Percentiles rank a stretch among this genome's conserved stretches.
These are phyloP conservation scores for Pseudonitzschia multiseries DNA, from an alignment of 108 stramenopile species.

Conservation along the genomic window DNA sequence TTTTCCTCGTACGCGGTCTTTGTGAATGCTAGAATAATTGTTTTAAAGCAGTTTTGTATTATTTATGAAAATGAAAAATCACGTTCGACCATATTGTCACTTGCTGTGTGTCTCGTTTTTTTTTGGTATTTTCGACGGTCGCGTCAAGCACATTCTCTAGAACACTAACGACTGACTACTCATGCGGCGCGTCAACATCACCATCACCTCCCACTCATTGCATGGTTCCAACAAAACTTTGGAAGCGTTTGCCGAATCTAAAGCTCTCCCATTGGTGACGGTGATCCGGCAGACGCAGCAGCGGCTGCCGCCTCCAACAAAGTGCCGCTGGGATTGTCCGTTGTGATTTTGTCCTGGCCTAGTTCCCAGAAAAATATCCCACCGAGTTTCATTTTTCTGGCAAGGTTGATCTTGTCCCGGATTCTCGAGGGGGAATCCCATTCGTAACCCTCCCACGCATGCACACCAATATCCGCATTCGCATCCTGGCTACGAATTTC, in stretches of 20 bases:
- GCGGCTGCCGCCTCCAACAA: conserved; percentile 38
- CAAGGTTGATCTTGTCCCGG: conserved; percentile 52
- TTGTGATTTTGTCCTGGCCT: conserved; percentile 63
- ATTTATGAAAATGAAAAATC: no score
- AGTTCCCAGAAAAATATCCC: conserved; percentile 82
- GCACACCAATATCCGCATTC: conserved; percentile 2
- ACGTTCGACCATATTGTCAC: no score
- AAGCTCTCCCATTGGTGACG: background rate
- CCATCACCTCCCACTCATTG: no score
- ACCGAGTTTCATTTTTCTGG: conserved; percentile 29
- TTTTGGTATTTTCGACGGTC: no score
- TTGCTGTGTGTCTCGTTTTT: no score
- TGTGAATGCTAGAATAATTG: no score
- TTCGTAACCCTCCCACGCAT: conserved; percentile 42
- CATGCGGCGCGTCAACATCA: no score
- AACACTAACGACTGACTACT: no score
- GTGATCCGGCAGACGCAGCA: conserved; percentile 7
- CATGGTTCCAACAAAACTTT: no score
- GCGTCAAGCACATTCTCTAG: no score
- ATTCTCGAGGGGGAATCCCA: conserved; percentile 57
- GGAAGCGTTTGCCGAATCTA: background rate
- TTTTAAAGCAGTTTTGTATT: no score
- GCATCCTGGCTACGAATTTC: conserved; percentile 4
- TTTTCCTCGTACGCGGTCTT: no score
- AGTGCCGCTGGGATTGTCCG: conserved; percentile 32